Evolutionary conservation across 306 rosid species (phyloP).

Genomic region (Sesbania bispinosa): DNA sequence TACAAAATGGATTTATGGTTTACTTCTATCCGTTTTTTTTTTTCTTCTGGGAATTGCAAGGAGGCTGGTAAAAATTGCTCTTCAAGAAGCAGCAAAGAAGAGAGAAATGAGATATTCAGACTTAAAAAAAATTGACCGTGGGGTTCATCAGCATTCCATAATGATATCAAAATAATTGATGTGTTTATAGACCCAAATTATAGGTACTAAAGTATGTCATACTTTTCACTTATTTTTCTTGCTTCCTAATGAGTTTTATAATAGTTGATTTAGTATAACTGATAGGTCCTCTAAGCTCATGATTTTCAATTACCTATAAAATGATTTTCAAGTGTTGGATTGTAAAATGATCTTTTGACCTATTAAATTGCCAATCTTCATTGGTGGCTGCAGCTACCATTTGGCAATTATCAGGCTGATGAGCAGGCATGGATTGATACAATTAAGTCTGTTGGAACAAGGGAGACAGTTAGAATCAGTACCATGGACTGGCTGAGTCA

Average conservation of each 20-base stretch:
- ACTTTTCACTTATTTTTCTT: too few relatives aligned
- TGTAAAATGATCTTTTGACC: too few relatives aligned
- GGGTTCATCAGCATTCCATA: conserved; percentile 96
- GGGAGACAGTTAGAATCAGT: too few relatives aligned
- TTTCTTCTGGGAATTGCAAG: conserved; percentile 91
- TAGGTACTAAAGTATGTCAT: too few relatives aligned
- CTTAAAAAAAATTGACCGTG: conserved; percentile 87
- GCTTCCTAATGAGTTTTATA: too few relatives aligned
- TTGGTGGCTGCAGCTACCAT: conserved; percentile 65
- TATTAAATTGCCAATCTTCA: too few relatives aligned
- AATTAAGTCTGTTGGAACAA: too few relatives aligned
- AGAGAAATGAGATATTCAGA: conserved; percentile 99
- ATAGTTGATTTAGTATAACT: conserved; percentile 22
- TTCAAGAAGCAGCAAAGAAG: conserved; percentile 89
- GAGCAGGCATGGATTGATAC: conserved; percentile 92
- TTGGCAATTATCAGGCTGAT: conserved; percentile 75
- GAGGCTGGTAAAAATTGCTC: conserved; percentile 77
- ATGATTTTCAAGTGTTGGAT: too few relatives aligned
- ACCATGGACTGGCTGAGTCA: too few relatives aligned
- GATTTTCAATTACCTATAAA: too few relatives aligned
- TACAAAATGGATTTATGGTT: neutral
- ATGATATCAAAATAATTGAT: conserved; percentile 89
- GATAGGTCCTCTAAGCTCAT: too few relatives aligned
- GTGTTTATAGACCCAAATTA: conserved; percentile 79
- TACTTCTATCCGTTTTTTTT: conserved; percentile 3